These are phyloP conservation scores for Epichloe gansuensis DNA, from an alignment of 2,329 filamentous ascomycete genomes.

Conservation along the genomic window DNA sequence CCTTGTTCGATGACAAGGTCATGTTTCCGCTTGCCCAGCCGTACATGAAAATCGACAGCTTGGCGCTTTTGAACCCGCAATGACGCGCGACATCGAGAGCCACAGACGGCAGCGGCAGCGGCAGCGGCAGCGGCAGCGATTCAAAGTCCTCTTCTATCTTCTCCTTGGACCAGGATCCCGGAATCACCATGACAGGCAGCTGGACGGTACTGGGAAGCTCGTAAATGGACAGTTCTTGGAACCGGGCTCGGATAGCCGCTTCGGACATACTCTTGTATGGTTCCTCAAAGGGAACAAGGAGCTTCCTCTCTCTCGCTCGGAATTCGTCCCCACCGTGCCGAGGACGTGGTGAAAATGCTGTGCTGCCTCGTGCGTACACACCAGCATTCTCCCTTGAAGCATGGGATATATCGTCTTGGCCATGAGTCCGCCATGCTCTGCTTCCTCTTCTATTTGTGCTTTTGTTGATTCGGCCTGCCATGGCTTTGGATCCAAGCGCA, in stretches of 20 bases:
- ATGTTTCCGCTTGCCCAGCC: conserved; percentile 23
- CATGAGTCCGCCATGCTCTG: conserved; percentile 20
- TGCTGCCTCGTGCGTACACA: conserved; percentile 27
- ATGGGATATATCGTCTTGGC: conserved; percentile 24
- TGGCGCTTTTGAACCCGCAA: conserved; percentile 23
- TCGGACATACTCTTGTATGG: conserved; percentile 5
- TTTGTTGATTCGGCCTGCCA: conserved; percentile 23
- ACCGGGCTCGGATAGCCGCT: conserved; percentile 13
- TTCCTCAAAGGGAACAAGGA: conserved; percentile 20
- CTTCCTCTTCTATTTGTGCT: conserved; percentile 24
- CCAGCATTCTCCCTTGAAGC: conserved; percentile 18
- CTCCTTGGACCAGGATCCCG: conserved; percentile 16
- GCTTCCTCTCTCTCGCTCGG: conserved; percentile 22
- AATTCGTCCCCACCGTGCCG: conserved; percentile 23
- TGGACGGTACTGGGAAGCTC: conserved; percentile 20
- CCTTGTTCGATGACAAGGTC: conserved; percentile 30
- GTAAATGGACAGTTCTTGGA: conserved; percentile 22
- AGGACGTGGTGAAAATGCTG: conserved; percentile 27
- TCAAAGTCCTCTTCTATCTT: conserved; percentile 15
- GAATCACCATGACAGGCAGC: conserved; percentile 22
- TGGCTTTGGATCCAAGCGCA: conserved; percentile 18
- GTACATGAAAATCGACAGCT: conserved; percentile 27
- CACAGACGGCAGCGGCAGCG: conserved; percentile 19
- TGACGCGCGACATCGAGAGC: conserved; percentile 21
- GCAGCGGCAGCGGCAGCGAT: conserved; percentile 14